These are phyloP conservation scores for Cyamopsis tetragonoloba DNA, from an alignment of 306 rosid genomes.

Conservation along the genomic window DNA sequence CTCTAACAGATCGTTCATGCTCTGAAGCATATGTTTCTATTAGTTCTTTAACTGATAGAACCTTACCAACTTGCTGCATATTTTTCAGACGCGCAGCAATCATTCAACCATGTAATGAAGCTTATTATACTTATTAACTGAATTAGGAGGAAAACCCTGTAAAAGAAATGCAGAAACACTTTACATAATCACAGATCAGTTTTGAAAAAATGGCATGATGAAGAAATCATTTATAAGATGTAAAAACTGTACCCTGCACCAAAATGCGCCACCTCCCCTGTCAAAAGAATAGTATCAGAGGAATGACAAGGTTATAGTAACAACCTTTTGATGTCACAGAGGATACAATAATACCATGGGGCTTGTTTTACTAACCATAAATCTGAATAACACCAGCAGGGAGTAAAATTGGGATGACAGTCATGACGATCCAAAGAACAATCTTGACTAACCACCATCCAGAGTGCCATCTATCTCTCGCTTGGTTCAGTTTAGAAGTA, in stretches of 20 bases:
- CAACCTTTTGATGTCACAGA: background rate
- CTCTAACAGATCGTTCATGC: slow-evolving; percentile 10
- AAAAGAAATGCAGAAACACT: slow-evolving; percentile 15
- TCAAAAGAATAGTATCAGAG: slow-evolving; percentile 24
- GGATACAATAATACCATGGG: slow-evolving; percentile 17
- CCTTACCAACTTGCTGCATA: slow-evolving; percentile 81
- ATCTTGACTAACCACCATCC: slow-evolving; percentile 99
- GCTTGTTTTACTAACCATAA: slow-evolving; percentile 60
- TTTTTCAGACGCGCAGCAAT: slow-evolving; percentile 60
- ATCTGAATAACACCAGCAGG: slow-evolving; percentile 70
- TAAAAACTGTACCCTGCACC: slow-evolving; percentile 84
- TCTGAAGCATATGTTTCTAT: background rate
- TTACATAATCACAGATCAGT: slow-evolving; percentile 1
- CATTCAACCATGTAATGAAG: slow-evolving; percentile 91
- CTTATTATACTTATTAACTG: slow-evolving; percentile 88
- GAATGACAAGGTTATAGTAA: slow-evolving; percentile 11
- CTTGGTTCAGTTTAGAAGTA: slow-evolving; percentile 58
- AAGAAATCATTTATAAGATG: slow-evolving; percentile 16
- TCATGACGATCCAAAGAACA: slow-evolving; percentile 54
- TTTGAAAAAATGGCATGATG: slow-evolving; percentile 1
- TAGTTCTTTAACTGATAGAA: slow-evolving; percentile 17
- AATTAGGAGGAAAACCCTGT: slow-evolving; percentile 94
- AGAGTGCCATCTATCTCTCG: slow-evolving; percentile 84
- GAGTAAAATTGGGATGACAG: slow-evolving; percentile 74
- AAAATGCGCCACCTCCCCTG: slow-evolving; percentile 93